These are phyloP conservation scores for Leccinum sublutescens DNA, from an alignment of 768 basidiomycete species.

Conservation along the genomic window DNA sequence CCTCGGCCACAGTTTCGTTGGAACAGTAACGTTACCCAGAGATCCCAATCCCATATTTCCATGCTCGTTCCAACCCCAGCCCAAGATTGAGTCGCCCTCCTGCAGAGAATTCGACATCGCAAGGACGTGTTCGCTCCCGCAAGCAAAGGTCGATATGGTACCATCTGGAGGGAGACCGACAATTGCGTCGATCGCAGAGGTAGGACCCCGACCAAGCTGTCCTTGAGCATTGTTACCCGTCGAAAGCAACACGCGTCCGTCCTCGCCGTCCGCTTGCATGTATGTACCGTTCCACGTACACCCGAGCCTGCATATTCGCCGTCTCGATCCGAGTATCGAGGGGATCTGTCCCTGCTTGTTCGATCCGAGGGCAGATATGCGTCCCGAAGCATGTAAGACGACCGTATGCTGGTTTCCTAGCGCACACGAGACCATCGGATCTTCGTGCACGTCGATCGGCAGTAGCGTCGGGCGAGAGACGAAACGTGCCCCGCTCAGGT, in stretches of 20 bases:
- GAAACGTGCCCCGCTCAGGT: conserved; percentile 9
- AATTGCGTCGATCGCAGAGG: background rate
- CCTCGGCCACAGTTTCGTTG: conserved; percentile 55
- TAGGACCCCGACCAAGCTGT: conserved; percentile 55
- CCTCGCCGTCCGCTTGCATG: conserved; percentile 28
- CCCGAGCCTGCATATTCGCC: conserved; percentile 35
- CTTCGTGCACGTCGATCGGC: conserved; percentile 25
- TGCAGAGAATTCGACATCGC: conserved; percentile 18
- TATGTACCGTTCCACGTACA: conserved; percentile 87
- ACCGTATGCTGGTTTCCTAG: conserved; percentile 57
- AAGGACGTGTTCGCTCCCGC: conserved; percentile 83
- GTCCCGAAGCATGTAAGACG: conserved; percentile 44
- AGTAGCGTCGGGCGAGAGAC: conserved; percentile 34
- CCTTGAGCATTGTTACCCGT: conserved; percentile 58
- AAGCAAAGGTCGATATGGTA: conserved; percentile 43
- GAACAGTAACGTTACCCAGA: conserved; percentile 50
- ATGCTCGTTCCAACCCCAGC: conserved; percentile 99
- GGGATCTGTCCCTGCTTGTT: conserved; percentile 67
- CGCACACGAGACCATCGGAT: conserved; percentile 35
- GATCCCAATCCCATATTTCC: conserved; percentile 81
- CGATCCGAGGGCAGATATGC: conserved; percentile 58
- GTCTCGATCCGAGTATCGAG: conserved; percentile 32
- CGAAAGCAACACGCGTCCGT: conserved; percentile 37
- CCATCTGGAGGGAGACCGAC: conserved; percentile 28
- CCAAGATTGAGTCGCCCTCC: conserved; percentile 53